phyloP scores from a whole-genome alignment of 2,329 filamentous ascomycete species.

The Fusarium cyanostomum region DNA sequence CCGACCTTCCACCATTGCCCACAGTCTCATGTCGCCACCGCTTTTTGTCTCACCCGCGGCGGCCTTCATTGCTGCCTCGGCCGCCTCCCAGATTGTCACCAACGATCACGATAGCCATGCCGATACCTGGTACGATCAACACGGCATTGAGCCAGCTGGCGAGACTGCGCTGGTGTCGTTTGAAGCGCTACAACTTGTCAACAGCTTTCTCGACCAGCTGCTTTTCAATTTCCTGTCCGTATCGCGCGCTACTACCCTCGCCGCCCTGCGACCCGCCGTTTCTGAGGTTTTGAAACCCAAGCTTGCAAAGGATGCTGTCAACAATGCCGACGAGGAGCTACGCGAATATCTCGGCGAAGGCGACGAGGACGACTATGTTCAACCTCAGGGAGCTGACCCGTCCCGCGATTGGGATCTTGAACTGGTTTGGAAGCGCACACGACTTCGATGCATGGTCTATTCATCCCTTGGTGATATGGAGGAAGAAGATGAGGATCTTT shows the following conservation, averaged over 20 bases:
- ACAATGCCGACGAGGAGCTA: conserved; percentile 85
- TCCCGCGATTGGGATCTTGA: conserved; percentile 85
- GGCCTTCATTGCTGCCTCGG: conserved; percentile 86
- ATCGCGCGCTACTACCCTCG: conserved; percentile 80
- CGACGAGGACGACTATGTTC: conserved; percentile 76
- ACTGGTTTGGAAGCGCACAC: conserved; percentile 90
- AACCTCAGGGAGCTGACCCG: conserved; percentile 59
- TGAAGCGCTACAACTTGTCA: conserved; percentile 80
- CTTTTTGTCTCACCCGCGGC: conserved; percentile 76
- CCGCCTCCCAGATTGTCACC: conserved; percentile 90
- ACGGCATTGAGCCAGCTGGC: conserved; percentile 70
- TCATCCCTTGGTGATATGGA: conserved; percentile 96
- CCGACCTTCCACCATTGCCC: conserved; percentile 67
- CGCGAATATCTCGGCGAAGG: conserved; percentile 84
- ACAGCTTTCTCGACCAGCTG: conserved; percentile 92
- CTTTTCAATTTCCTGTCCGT: conserved; percentile 88
- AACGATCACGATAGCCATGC: conserved; percentile 83
- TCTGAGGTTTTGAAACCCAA: conserved; percentile 88
- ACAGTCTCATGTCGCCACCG: conserved; percentile 72
- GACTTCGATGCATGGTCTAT: conserved; percentile 97
- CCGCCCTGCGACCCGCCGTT: conserved; percentile 81
- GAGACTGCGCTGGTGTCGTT: conserved; percentile 78
- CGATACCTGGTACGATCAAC: conserved; percentile 74
- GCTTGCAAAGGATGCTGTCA: conserved; percentile 84
- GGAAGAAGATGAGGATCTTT: conserved; percentile 94